Conservation (phyloP, 2,329 filamentous ascomycete species). For the Sporothrix globosa region DNA sequence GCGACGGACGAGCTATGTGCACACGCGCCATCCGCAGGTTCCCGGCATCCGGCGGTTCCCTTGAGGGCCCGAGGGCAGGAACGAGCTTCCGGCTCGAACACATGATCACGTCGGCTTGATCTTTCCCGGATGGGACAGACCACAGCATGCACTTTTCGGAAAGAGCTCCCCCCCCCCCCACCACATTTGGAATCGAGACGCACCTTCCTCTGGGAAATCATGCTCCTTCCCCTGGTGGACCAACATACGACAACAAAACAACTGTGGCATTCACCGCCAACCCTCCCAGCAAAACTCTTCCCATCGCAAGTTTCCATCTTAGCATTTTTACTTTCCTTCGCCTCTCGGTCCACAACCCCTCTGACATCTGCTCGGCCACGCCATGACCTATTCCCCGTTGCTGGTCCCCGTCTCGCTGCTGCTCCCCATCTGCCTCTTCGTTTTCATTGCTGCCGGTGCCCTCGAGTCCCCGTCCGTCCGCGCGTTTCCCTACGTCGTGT, state of each 20-base stretch:
- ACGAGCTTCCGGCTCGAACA: background rate
- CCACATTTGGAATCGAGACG: background rate
- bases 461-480: conserved; percentile 26
- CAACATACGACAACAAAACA: no score
- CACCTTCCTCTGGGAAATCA: background rate
- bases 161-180: background rate
- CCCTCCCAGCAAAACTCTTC: no score
- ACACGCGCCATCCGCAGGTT: conserved; percentile 26
- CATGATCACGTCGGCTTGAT: background rate
- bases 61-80: background rate
- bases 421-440: conserved; percentile 10
- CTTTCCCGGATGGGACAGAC: background rate
- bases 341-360: no score
- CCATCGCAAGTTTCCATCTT: background rate
- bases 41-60: conserved; percentile 13
- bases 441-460: conserved; percentile 17
- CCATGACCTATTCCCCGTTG: conserved; percentile 21
- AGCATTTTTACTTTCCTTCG: background rate
- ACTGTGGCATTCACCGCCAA: no score
- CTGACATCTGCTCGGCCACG: background rate
- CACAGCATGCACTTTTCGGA: background rate
- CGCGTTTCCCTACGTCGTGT: conserved; percentile 14
- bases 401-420: conserved; percentile 28
- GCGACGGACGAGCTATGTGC: conserved; percentile 27
- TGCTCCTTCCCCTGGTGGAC: background rate